Conservation (phyloP, 2,329 filamentous ascomycete species). For the Diaporthe ilicicola region DNA sequence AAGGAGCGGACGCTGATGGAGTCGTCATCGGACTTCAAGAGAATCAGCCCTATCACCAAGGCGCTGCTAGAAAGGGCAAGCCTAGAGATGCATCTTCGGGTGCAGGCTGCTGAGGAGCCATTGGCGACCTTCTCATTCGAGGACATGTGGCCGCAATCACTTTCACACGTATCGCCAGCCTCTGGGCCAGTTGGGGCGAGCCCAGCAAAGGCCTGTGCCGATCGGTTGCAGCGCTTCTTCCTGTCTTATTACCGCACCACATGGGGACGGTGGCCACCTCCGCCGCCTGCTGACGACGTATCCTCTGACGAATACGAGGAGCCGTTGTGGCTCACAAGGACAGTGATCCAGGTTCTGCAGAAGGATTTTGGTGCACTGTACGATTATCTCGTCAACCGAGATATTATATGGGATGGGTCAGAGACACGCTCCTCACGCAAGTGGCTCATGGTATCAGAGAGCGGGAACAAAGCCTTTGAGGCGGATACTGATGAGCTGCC, state of each 20-base stretch:
- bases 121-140: constrained; percentile 67
- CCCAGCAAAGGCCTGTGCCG: constrained; percentile 62
- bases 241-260: constrained; percentile 62
- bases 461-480: constrained; percentile 55
- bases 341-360: constrained; percentile 65
- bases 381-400: constrained; percentile 74
- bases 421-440: constrained; percentile 69
- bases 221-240: constrained; percentile 69
- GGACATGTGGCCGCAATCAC: constrained; percentile 65
- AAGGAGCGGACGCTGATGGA: constrained; percentile 48
- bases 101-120: constrained; percentile 69
- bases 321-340: constrained; percentile 69
- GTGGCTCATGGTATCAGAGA: constrained; percentile 67
- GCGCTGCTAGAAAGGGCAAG: constrained; percentile 69
- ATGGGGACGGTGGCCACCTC: constrained; percentile 69
- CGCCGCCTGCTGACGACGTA: constrained; percentile 32
- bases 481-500: constrained; percentile 64
- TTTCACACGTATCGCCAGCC: constrained; percentile 39
- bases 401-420: constrained; percentile 70
- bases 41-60: constrained; percentile 68
- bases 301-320: constrained; percentile 44
- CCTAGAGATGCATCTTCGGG: constrained; percentile 68
- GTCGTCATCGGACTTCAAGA: constrained; percentile 62
- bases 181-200: constrained; percentile 42
- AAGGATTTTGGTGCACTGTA: constrained; percentile 74